Evolutionary conservation across 352 stramenopile genomes (phyloP).

Genomic region (Lagenidium giganteum): DNA sequence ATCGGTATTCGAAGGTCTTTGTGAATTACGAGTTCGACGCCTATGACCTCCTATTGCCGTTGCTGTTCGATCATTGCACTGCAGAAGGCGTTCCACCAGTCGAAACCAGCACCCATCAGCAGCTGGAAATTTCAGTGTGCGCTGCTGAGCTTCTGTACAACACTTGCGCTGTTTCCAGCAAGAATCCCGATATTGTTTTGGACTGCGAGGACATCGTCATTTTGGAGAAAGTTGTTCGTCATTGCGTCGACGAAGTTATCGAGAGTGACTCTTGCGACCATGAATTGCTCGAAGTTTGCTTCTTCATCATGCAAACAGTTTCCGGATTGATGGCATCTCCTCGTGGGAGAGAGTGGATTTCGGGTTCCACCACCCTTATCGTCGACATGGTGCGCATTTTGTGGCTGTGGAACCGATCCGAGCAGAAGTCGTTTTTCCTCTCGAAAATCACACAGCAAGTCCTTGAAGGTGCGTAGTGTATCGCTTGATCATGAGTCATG

Average conservation of each 20-base stretch:
- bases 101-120: conserved; percentile 38
- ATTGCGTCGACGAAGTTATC: conserved; percentile 58
- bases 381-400: conserved; percentile 68
- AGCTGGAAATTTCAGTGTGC: conserved; percentile 50
- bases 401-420: conserved; percentile 68
- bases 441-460: conserved; percentile 69
- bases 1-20: conserved; percentile 48
- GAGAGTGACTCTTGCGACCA: too few species aligned
- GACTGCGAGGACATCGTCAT: too few species aligned
- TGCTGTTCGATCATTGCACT: conserved; percentile 61
- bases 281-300: conserved; percentile 35
- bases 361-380: conserved; percentile 47
- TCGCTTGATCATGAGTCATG: not conserved
- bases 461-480: conserved; percentile 54
- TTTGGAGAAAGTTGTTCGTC: conserved; percentile 66
- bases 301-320: conserved; percentile 68
- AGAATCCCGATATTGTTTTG: conserved; percentile 44
- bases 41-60: conserved; percentile 53
- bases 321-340: conserved; percentile 54
- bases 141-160: conserved; percentile 64
- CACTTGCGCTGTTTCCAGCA: conserved; percentile 51
- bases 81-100: conserved; percentile 28
- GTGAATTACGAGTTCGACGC: conserved; percentile 56
- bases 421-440: conserved; percentile 33
- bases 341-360: conserved; percentile 55